phyloP scores from a whole-genome alignment of 1,284 basidiomycete genomes.

The Sporisorium graminicola region DNA sequence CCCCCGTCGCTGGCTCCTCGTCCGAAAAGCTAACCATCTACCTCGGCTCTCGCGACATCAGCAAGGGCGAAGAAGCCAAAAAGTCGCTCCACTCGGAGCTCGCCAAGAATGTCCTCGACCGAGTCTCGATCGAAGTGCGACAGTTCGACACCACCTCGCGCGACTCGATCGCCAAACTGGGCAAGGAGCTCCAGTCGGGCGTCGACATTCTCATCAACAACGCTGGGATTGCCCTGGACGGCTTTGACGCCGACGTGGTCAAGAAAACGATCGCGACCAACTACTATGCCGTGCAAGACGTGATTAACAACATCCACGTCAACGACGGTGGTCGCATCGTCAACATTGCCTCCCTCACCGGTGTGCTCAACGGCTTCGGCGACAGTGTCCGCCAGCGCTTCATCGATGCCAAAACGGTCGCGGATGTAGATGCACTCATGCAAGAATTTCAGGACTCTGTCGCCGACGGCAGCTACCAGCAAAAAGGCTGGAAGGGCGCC shows the following conservation, averaged over 20 bases:
- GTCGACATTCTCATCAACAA: slow-evolving; percentile 65
- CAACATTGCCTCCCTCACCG: slow-evolving; percentile 59
- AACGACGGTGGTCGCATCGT: slow-evolving; percentile 55
- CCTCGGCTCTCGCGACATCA: slow-evolving; percentile 55
- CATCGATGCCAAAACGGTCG: slow-evolving; percentile 28
- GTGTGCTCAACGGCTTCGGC: slow-evolving; percentile 53
- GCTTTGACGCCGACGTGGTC: slow-evolving; percentile 61
- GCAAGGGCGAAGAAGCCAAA: slow-evolving; percentile 58
- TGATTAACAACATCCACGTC: slow-evolving; percentile 52
- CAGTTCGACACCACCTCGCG: slow-evolving; percentile 43
- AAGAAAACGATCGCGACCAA: slow-evolving; percentile 62
- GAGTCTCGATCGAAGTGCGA: slow-evolving; percentile 43
- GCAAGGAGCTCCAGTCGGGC: slow-evolving; percentile 35
- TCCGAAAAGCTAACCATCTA: slow-evolving; percentile 62
- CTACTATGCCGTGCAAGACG: slow-evolving; percentile 59
- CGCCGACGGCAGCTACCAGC: slow-evolving; percentile 47
- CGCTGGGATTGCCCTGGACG: slow-evolving; percentile 64
- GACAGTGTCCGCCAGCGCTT: slow-evolving; percentile 49
- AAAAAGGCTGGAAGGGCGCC: slow-evolving; percentile 65
- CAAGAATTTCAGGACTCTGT: slow-evolving; percentile 57
- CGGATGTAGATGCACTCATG: slow-evolving; percentile 53
- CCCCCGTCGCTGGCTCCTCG: slow-evolving; percentile 23
- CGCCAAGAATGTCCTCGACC: slow-evolving; percentile 23
- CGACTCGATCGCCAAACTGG: slow-evolving; percentile 44
- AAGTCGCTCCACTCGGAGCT: slow-evolving; percentile 50